Evolutionary conservation across 2,329 filamentous ascomycete species (phyloP), one percentile per base, ranked within the genome.

Genomic region (Penicillium polonicum): DNA sequence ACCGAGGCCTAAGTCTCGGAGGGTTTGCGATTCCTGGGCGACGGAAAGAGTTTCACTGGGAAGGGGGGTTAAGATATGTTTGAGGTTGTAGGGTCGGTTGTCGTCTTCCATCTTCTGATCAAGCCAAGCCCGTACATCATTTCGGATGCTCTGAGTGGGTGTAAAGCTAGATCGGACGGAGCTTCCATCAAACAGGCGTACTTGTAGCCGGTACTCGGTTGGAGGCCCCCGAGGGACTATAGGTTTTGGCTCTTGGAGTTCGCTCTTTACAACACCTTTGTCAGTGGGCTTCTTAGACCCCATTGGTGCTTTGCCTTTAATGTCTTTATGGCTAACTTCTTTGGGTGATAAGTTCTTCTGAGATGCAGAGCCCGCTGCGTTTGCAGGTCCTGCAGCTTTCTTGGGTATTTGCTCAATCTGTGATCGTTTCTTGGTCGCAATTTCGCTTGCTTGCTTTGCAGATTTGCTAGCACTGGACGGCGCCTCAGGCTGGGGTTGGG

Each of bases 171-270:
- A 83, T 41, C 91, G 86, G 19, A 97, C 83, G 2, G 87, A 92
- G 12, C 87, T 88, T 10, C 93, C 93, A 69, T 97, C 91, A 56
- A 95, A 89, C 0, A 96, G 80, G 8, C 92, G 85, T 19, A 96
- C 84, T 67, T 94, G 91, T 1, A 97, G 78, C 19, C 88, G 83
- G 62, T 85, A 86, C 60, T 65, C 73, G 54, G 61, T 68, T 23
- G 71, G 70, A 42, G 66, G 65, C 19, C 59, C 64, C 5, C 57
- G 55, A 25, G 62, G 57, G 7, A 45, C 54, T 19, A 60, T 58
- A 23, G 65, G 53, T 44, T 60, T 53, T 33, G 63, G 45, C 42
- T 61, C 55, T n/a, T 56, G 56, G 13, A 7, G 53, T 39, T 44
- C 56, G 5, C 54, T 56, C 23, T 63, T 59, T 8, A 29, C 13